A percentile compares a stretch with the other conserved stretches of the same genome.
These are phyloP conservation scores for Psilocybe cubensis DNA, from an alignment of 768 basidiomycete genomes.

Conservation along the genomic window DNA sequence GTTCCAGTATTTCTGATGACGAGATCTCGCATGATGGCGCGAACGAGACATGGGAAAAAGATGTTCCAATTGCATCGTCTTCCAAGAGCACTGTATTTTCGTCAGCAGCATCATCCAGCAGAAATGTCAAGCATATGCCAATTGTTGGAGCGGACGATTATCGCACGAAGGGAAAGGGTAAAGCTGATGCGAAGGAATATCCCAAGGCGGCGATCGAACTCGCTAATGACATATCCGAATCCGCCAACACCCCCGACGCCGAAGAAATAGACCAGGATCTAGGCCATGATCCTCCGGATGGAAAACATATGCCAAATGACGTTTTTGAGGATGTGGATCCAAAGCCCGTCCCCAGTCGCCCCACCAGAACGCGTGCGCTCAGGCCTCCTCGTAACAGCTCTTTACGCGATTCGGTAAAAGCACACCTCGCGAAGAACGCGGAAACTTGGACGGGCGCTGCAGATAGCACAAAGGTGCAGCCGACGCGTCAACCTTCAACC, in stretches of 20 bases:
- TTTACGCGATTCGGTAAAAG: conserved; percentile 51
- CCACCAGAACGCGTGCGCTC: neutral
- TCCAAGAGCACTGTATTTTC: neutral
- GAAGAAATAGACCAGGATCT: conserved; percentile 3
- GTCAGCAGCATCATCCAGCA: conserved; percentile 4
- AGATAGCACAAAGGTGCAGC: neutral
- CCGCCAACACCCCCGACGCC: neutral
- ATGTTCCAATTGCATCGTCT: neutral
- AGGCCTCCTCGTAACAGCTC: conserved; percentile 40
- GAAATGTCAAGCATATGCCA: conserved; percentile 2
- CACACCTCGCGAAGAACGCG: conserved; percentile 38
- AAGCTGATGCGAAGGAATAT: conserved; percentile 3
- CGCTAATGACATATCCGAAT: conserved; percentile 1
- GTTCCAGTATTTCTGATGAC: conserved; percentile 1
- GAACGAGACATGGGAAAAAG: conserved; percentile 2
- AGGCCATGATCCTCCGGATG: neutral
- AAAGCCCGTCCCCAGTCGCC: neutral
- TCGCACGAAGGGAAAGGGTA: conserved; percentile 18
- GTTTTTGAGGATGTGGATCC: neutral
- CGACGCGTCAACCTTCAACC: neutral
- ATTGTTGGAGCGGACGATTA: neutral
- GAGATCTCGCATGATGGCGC: conserved; percentile 1
- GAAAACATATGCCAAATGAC: neutral
- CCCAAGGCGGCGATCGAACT: neutral
- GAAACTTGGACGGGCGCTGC: neutral